phyloP scores from a whole-genome alignment of 495 filamentous ascomycete species.

The Neurospora cerealis region DNA sequence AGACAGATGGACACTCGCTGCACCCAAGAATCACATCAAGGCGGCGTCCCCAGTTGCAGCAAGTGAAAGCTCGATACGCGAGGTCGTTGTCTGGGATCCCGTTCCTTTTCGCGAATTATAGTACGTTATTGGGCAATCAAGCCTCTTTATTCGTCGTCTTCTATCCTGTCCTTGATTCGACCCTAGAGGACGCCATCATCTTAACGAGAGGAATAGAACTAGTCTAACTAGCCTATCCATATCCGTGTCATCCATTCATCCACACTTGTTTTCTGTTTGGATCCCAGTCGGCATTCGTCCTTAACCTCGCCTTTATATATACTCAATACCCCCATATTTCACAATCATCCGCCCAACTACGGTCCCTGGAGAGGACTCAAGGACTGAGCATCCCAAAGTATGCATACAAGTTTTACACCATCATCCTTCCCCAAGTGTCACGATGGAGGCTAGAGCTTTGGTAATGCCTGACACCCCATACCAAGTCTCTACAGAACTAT shows the following conservation, averaged over 20 bases:
- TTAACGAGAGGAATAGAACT: not conserved
- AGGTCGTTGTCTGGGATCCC: not conserved
- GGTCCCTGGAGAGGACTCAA: not conserved
- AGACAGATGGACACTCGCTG: not conserved
- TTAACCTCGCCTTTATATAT: not conserved
- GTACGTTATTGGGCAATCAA: not conserved
- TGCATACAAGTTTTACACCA: constrained; percentile 1
- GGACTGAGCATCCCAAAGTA: not conserved
- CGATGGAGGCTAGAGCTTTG: constrained; percentile 19
- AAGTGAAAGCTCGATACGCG: not conserved
- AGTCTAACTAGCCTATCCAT: not conserved
- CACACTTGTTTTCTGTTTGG: not conserved
- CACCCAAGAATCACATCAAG: not conserved
- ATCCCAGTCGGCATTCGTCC: not conserved
- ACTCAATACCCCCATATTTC: not conserved
- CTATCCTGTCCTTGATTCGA: not conserved
- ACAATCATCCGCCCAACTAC: not conserved
- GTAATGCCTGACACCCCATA: not conserved
- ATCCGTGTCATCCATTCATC: not conserved
- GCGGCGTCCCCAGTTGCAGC: not conserved
- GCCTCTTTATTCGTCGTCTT: not conserved
- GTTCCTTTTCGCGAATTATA: not conserved
- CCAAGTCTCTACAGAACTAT: constrained; percentile 13
- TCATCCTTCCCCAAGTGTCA: not conserved
- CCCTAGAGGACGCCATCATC: not conserved